These are phyloP conservation scores for Sophora flavescens DNA, from an alignment of 306 rosid species.

Conservation along the genomic window DNA sequence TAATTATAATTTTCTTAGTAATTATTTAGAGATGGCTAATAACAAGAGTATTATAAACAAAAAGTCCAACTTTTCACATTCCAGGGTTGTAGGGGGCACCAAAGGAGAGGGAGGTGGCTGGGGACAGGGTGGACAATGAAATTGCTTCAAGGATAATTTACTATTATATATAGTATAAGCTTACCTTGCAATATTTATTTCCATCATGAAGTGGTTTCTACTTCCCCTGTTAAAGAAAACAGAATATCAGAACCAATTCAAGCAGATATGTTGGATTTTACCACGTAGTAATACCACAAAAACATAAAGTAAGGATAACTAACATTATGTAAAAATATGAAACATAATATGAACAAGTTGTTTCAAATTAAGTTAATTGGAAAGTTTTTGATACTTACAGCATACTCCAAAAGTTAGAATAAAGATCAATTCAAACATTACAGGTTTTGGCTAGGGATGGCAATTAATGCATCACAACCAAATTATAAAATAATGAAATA, in stretches of 20 bases:
- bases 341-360: constrained; percentile 22
- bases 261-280: constrained; percentile 23
- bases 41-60: neutral
- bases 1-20: neutral
- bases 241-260: constrained; percentile 20
- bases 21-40: neutral
- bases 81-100: neutral
- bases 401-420: constrained; percentile 29
- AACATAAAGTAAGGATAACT: constrained; percentile 23
- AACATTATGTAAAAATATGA: neutral
- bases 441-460: constrained; percentile 9
- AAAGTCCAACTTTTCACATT: neutral
- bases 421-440: neutral
- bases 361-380: constrained; percentile 17
- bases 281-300: neutral
- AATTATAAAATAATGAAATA: constrained; percentile 3
- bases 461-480: constrained; percentile 1
- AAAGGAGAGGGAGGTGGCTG: neutral
- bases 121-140: neutral
- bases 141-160: constrained; percentile 14
- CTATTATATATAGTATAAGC: neutral
- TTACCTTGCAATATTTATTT: constrained; percentile 54
- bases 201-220: constrained; percentile 45
- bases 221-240: constrained; percentile 38
- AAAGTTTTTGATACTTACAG: constrained; percentile 7